Evolutionary conservation across 441 rosid genomes (phyloP), one percentile per base, ranked within the genome.

Genomic region (Bocquillonia castaneifolia): DNA sequence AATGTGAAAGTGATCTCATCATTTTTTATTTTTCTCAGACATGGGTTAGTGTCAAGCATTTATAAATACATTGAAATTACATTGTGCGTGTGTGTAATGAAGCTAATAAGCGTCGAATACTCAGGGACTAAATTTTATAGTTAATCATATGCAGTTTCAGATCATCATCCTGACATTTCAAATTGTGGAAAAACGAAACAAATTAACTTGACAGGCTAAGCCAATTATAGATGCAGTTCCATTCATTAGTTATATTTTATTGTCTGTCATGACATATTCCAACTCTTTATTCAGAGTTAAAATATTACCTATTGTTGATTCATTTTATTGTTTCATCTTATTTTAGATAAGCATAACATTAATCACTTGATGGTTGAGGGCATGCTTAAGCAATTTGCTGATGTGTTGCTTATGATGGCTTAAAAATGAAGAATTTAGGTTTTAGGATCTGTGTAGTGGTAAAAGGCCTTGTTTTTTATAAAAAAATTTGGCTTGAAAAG

Each of bases 51-150:
- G 12, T 54, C 26, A 18, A 29, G 50, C 9, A 47, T 62, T 25
- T 28, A 29, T 63, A 3, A 13, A 40, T 39, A 15, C 26, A 14
- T 39, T 6, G 3, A 9, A 15, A 50, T 39, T 22, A 37, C 13
- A 6, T n/a, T 58, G 51, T 60, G 28, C 8, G 15, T 57, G n/a
- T 36, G 31, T 59, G 31, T 26, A 23, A 25, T 23, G 34, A 65
- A 65, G 52, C 51, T 66, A 25, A 56, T 23, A 25, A 52, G 39
- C n/a, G 15, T 37, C n/a, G 20, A 20, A 13, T 56, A 47, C 63
- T 67, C 31, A 17, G 20, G 29, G 32, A 28, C 23, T 6, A 31
- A 10, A 47, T 2, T n/a, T 57, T n/a, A 39, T 25, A 18, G 55
- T 3, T 10, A 26, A 34, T 32, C 0, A 36, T 9, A 0, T 53